Conservation (phyloP, 1,284 basidiomycete genomes). For the Cutaneotrichosporon dermatis region DNA sequence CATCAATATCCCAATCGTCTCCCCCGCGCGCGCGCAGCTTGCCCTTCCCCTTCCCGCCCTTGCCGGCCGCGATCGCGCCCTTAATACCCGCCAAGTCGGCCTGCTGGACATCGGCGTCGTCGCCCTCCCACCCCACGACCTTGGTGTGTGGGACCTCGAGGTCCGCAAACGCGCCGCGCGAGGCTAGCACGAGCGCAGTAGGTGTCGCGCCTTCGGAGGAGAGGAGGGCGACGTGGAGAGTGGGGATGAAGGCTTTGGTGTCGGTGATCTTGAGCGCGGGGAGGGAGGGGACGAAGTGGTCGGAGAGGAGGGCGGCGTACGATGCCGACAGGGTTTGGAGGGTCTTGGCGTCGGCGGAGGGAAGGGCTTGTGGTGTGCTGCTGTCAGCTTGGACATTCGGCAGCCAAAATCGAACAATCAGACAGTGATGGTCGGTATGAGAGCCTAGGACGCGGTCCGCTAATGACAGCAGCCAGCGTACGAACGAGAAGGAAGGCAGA, state of each 20-base stretch:
- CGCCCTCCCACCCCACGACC: slow-evolving; percentile 38
- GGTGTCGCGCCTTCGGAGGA: slow-evolving; percentile 32
- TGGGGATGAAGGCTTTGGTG: slow-evolving; percentile 23
- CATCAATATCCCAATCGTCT: slow-evolving; percentile 49
- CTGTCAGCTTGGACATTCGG: background rate
- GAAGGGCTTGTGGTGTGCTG: slow-evolving; percentile 47
- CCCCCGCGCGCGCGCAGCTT: slow-evolving; percentile 29
- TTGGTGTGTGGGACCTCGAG: slow-evolving; percentile 42
- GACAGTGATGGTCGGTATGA: no score
- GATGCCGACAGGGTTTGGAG: slow-evolving; percentile 33
- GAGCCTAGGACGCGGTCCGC: no score
- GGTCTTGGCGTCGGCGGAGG: slow-evolving; percentile 21
- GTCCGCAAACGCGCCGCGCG: slow-evolving; percentile 42
- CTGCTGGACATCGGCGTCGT: slow-evolving; percentile 15
- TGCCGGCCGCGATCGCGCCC: slow-evolving; percentile 36
- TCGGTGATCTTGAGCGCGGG: slow-evolving; percentile 35
- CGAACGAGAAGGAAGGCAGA: no score
- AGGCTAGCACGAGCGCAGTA: slow-evolving; percentile 34
- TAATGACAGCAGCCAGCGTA: no score
- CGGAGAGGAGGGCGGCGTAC: slow-evolving; percentile 34
- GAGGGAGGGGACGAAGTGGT: slow-evolving; percentile 45
- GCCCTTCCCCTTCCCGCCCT: slow-evolving; percentile 28
- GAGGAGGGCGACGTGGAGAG: slow-evolving; percentile 39
- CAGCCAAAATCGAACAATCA: no score
- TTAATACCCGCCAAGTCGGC: slow-evolving; percentile 40